Evolutionary conservation across 108 stramenopile species (phyloP), one percentile per base, ranked within the genome.

Genomic region (Pseudonitzschia pungens): DNA sequence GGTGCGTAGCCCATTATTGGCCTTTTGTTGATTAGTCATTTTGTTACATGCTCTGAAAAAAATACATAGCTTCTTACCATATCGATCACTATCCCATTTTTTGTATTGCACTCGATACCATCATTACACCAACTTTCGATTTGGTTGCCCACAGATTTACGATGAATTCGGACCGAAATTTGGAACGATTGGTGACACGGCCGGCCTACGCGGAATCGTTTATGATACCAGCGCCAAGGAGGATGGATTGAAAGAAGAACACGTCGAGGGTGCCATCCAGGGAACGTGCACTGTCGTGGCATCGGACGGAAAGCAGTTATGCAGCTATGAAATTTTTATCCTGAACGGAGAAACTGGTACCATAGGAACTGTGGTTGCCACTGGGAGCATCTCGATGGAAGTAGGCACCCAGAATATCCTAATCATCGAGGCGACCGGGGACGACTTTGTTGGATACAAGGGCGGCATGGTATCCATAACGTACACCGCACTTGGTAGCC

Each of bases 401-500:
- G 12, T 67, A 5, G 16, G 22, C 44, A 44, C 12, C 11, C 12
- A 32, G 7, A 67, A 48, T 24, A 12, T 67, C n/a, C 29, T 67
- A 26, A 67, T 67, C 28, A 67, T 67, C 42, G 66, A 67, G 26
- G 66, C 66, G 27, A 67, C 66, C 45, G 66, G 66, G 12, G 66
- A 67, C 22, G 66, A 67, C 36, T 67, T 48, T 22, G 14, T 62
- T 1, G 44, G 22, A 67, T 67, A 67, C 44, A 45, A 44, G 42
- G 24, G 43, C 1, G 66, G 66, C 14, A 48, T 67, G 66, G 14
- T 67, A 7, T 29, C 44, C 2, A 40, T 67, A 1, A 48, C 42
- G 20, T 67, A 67, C 24, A 67, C 66, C 15, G 66, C 66, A 16
- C 12, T 44, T 48, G 44, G 44, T 10, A 41, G 14, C 10, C 43